A percentile compares a stretch with the other conserved stretches of the same genome.
Evolutionary conservation across 257 asterid species (phyloP).

Genomic region (Solanum paucissectum): DNA sequence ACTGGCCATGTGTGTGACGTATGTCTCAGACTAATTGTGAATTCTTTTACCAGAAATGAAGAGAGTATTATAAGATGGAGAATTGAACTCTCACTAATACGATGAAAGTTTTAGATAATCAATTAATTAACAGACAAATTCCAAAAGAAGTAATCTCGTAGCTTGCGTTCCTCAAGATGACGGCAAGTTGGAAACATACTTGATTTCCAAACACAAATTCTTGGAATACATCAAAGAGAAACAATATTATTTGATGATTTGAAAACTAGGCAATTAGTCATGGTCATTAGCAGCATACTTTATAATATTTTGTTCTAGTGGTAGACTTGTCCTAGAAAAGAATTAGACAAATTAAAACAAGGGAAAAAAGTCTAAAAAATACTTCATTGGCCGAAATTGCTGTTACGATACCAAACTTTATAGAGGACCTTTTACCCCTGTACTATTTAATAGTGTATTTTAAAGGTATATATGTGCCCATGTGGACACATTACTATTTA

Average conservation of each 20-base stretch:
- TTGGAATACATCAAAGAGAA: not conserved
- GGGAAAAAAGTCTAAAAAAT: no score
- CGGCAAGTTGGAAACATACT: not conserved
- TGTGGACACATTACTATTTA: no score
- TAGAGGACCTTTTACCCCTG: no score
- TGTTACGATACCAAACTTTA: no score
- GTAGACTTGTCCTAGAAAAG: not conserved
- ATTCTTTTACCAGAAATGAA: no score
- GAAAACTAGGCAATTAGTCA: not conserved
- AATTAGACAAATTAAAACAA: not conserved
- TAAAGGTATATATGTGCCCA: no score
- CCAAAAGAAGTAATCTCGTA: not conserved
- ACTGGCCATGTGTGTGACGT: not conserved
- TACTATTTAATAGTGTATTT: no score
- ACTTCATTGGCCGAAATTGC: rapidly evolving
- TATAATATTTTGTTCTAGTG: not conserved
- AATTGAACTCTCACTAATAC: rapidly evolving
- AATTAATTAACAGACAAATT: not conserved
- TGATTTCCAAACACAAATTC: not conserved
- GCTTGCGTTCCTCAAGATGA: not conserved
- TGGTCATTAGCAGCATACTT: not conserved
- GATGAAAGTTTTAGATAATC: not conserved
- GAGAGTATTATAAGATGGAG: no score
- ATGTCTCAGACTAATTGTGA: not conserved
- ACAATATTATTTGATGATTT: not conserved